These are phyloP conservation scores for Geoglossum glabrum DNA, from an alignment of 495 filamentous ascomycete genomes.

Conservation along the genomic window DNA sequence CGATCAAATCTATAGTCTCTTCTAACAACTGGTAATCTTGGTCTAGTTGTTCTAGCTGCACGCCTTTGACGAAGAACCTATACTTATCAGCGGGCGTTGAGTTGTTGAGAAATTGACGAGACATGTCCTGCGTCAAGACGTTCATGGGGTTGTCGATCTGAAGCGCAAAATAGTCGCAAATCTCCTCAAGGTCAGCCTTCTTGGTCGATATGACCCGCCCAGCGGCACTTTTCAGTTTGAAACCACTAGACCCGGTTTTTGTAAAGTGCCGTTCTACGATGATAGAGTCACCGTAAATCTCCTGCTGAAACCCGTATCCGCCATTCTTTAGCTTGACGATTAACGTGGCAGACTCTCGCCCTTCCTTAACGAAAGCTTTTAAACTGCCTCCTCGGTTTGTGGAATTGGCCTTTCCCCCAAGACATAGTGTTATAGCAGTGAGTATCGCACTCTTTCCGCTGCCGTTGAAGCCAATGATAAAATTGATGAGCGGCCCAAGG, in stretches of 20 bases:
- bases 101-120: constrained; percentile 75
- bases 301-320: constrained; percentile 64
- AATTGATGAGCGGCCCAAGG: constrained; percentile 86
- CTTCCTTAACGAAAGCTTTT: constrained; percentile 84
- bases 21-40: constrained; percentile 72
- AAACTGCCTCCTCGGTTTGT: constrained; percentile 90
- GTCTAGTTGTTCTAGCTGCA: constrained; percentile 80
- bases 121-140: constrained; percentile 90
- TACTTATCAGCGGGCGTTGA: constrained; percentile 75
- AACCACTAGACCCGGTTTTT: constrained; percentile 54
- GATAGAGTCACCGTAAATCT: constrained; percentile 70
- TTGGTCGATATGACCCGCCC: constrained; percentile 62
- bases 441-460: constrained; percentile 97
- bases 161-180: constrained; percentile 77
- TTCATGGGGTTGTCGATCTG: constrained; percentile 97
- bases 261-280: constrained; percentile 78
- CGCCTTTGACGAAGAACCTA: constrained; percentile 89
- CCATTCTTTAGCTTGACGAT: constrained; percentile 78
- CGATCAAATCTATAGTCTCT: constrained; percentile 46
- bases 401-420: constrained; percentile 82
- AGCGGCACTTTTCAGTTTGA: constrained; percentile 60
- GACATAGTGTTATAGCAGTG: constrained; percentile 83
- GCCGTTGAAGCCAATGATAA: constrained; percentile 92
- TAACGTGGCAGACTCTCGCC: constrained; percentile 46
- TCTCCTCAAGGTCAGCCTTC: constrained; percentile 74